These are phyloP conservation scores for Vicia villosa DNA, from an alignment of 306 rosid species.

Conservation along the genomic window DNA sequence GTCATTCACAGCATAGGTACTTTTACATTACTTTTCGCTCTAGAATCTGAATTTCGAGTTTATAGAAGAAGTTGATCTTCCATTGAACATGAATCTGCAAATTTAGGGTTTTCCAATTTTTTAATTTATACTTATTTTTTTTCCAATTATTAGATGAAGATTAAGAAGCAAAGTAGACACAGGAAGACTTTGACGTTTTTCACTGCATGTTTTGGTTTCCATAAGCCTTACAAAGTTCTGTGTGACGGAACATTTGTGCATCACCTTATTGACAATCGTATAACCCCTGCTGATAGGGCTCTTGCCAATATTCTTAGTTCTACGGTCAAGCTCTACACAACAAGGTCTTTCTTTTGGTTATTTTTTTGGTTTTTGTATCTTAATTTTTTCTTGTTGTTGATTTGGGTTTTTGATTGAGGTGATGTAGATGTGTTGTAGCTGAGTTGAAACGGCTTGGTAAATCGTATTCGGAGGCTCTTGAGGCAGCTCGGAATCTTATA, in stretches of 20 bases:
- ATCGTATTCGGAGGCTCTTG: constrained; percentile 54
- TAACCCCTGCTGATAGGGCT: constrained; percentile 74
- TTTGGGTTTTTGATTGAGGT: constrained; percentile 28
- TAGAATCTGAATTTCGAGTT: background rate
- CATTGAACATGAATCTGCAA: background rate
- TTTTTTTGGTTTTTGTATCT: background rate
- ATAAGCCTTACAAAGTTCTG: constrained; percentile 70
- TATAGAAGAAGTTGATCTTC: background rate
- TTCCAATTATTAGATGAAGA: constrained; percentile 55
- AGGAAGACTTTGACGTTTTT: constrained; percentile 69
- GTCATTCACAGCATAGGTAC: background rate
- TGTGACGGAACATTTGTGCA: constrained; percentile 82
- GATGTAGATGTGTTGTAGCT: constrained; percentile 61
- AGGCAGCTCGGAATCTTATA: constrained; percentile 60
- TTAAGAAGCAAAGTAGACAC: constrained; percentile 72
- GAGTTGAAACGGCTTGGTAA: constrained; percentile 74
- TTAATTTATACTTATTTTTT: background rate
- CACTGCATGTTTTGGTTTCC: constrained; percentile 74
- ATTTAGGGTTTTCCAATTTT: background rate
- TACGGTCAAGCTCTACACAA: constrained; percentile 76
- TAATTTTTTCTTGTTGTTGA: constrained; percentile 7
- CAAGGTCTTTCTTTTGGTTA: constrained; percentile 49
- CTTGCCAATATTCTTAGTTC: constrained; percentile 54
- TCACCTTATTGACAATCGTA: constrained; percentile 62
- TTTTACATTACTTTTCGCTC: background rate